phyloP scores from a whole-genome alignment of 2,329 filamentous ascomycete genomes.

The Fusarium irregulare region DNA sequence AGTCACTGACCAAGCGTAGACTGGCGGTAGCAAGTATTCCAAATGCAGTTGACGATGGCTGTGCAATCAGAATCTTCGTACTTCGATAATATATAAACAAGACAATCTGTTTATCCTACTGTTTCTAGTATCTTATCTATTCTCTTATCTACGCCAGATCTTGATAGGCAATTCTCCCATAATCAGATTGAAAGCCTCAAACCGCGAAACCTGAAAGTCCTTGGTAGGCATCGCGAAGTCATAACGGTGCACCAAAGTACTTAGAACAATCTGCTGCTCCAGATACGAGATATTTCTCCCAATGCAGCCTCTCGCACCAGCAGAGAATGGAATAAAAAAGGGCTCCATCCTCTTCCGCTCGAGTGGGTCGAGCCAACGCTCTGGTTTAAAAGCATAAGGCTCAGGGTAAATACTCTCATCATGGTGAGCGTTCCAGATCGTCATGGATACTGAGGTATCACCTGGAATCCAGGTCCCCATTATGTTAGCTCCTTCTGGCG shows the following conservation, averaged over 20 bases:
- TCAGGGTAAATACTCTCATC: constrained; percentile 54
- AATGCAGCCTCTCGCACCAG: constrained; percentile 55
- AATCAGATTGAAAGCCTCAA: constrained; percentile 6
- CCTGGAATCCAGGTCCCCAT: constrained; percentile 50
- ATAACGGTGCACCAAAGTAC: constrained; percentile 56
- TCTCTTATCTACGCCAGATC: background rate
- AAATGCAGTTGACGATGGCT: too few relatives aligned
- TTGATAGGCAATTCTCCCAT: constrained; percentile 3
- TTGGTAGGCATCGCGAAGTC: constrained; percentile 48
- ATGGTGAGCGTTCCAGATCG: constrained; percentile 53
- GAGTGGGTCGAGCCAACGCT: constrained; percentile 53
- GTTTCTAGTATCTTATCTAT: background rate
- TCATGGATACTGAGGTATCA: constrained; percentile 55
- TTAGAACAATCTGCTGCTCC: constrained; percentile 59
- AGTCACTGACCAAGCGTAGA: too few relatives aligned
- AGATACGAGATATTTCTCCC: constrained; percentile 56
- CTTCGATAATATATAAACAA: too few relatives aligned
- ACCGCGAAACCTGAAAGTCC: background rate
- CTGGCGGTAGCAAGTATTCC: too few relatives aligned
- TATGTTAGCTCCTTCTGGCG: constrained; percentile 46
- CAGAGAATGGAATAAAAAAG: constrained; percentile 56
- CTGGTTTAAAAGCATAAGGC: constrained; percentile 53
- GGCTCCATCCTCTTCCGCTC: constrained; percentile 51
- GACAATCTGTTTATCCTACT: too few relatives aligned
- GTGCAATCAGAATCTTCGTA: too few relatives aligned